A percentile compares a stretch with the other conserved stretches of the same genome.
phyloP scores from a whole-genome alignment of 208 protist genomes.

The Trypanosoma brucei region DNA sequence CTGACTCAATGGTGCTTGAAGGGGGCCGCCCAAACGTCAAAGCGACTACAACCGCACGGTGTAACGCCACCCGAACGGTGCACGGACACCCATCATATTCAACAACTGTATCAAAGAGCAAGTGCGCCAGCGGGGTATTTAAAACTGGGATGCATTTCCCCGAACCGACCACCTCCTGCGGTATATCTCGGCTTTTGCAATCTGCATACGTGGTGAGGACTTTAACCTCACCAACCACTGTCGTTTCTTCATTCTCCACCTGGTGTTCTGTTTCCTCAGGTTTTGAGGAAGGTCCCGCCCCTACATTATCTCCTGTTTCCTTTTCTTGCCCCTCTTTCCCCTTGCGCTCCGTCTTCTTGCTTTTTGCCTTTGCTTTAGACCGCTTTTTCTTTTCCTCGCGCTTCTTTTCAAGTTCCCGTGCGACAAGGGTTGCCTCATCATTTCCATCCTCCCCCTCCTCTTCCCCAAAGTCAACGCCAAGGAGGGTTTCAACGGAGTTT shows the following conservation, averaged over 20 bases:
- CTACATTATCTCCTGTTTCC: background rate
- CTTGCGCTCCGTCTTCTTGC: conserved; percentile 25
- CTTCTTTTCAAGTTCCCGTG: conserved; percentile 20
- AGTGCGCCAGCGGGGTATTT: conserved; percentile 32
- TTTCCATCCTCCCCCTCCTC: conserved; percentile 35
- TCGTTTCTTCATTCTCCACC: conserved; percentile 2
- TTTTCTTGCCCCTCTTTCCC: background rate
- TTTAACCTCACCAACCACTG: background rate
- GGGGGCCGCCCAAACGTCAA: conserved; percentile 23
- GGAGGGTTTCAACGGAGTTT: conserved; percentile 24
- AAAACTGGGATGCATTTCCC: conserved; percentile 38
- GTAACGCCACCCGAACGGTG: conserved; percentile 52
- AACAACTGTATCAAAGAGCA: conserved; percentile 32
- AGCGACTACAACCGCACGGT: conserved; percentile 55
- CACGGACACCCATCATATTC: conserved; percentile 49
- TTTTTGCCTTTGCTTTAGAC: conserved; percentile 23
- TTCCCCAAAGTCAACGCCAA: conserved; percentile 11
- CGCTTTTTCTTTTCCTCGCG: conserved; percentile 27
- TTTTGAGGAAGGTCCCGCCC: too few relatives aligned
- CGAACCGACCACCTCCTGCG: conserved; percentile 17
- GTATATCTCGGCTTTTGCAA: conserved; percentile 17
- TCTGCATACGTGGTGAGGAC: conserved; percentile 24
- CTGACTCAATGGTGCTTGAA: background rate
- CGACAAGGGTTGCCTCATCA: conserved; percentile 21
- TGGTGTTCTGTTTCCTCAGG: background rate